Base-by-base conservation (phyloP, 805 yeast species). In the Metschnikowia shivogae region DNA sequence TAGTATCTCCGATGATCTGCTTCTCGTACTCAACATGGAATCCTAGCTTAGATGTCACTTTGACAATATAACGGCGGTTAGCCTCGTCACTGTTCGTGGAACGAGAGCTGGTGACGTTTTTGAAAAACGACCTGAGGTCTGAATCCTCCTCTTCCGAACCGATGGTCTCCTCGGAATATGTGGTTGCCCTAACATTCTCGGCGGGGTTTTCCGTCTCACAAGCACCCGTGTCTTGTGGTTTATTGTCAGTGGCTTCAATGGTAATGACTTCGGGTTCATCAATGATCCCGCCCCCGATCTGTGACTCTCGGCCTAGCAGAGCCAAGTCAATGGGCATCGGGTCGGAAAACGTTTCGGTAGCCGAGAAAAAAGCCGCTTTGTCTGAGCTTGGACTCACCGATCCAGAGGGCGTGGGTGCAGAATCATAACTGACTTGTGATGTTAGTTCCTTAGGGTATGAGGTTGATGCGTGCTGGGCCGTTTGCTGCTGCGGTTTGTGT, bases 41-140 rank as follows among this genome's bases (percentile, higher is more conserved):
- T 12, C 46, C 48, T 6, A 65, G 33, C 43, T 67, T 68, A 28
- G 68, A 60, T 22, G 51, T 51, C 3, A 68, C 61, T 39, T 53
- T 51, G 2, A 70, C 53, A 6, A 57, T 46, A 50, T 70, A 70
- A 29, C 52, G 49, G 19, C 74, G 47, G n/a, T 51, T 48, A 29
- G 46, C 47, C 43, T 68, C 73, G 13, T 60, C 55, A 3, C 48
- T 52, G 13, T 49, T 14, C 12, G 14, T 14, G 11, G 31, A 60
- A 1, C 45, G 44, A 33, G 63, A 63, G 19, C 48, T 46, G 43
- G 68, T 63, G 7, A 44, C 29, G 12, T 41, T 43, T 13, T 32
- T 48, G 43, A 47, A 42, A 30, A 43, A 56, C 35, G 42, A 50
- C 5, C 47, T 34, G 43, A 57, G 36, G 43, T 54, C 55, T 19